Evolutionary conservation across 1,284 basidiomycete species (phyloP).

Genomic region (Golubevia pallescens): DNA sequence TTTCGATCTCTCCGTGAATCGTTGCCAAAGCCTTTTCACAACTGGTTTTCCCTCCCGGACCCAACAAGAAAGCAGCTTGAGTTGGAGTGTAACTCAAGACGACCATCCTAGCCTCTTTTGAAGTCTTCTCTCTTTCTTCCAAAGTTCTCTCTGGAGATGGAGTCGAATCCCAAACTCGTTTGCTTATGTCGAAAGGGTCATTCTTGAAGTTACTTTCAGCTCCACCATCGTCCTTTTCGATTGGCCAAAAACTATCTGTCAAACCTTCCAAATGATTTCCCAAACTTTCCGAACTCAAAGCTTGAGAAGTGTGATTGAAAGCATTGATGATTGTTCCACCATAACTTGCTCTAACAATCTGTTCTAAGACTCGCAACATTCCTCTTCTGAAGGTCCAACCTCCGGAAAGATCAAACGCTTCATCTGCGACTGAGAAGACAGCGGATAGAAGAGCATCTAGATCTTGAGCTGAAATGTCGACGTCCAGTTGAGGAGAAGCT

Average conservation of each 20-base stretch:
- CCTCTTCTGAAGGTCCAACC: constrained; percentile 57
- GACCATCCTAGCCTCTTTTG: constrained; percentile 33
- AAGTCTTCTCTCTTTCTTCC: constrained; percentile 23
- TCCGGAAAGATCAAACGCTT: constrained; percentile 58
- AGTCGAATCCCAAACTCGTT: neutral
- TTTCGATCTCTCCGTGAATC: constrained; percentile 43
- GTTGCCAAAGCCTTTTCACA: constrained; percentile 46
- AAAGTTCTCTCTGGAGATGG: constrained; percentile 12
- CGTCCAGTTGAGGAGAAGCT: neutral
- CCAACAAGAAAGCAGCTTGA: constrained; percentile 52
- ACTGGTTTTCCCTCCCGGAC: constrained; percentile 49
- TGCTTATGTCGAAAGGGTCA: neutral
- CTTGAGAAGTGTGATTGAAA: constrained; percentile 38
- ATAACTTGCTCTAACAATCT: constrained; percentile 54
- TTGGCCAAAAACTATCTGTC: constrained; percentile 44
- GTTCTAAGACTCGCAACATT: constrained; percentile 57
- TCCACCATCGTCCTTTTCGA: constrained; percentile 15
- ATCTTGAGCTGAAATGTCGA: constrained; percentile 28
- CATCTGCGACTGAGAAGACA: constrained; percentile 61
- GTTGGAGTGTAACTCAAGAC: constrained; percentile 48
- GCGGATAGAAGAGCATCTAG: constrained; percentile 54
- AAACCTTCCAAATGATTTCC: constrained; percentile 33
- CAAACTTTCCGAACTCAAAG: constrained; percentile 31
- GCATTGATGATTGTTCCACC: constrained; percentile 32
- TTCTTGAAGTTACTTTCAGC: neutral